These are phyloP conservation scores for Saraca asoca DNA, from an alignment of 331 rosid species.

Conservation along the genomic window DNA sequence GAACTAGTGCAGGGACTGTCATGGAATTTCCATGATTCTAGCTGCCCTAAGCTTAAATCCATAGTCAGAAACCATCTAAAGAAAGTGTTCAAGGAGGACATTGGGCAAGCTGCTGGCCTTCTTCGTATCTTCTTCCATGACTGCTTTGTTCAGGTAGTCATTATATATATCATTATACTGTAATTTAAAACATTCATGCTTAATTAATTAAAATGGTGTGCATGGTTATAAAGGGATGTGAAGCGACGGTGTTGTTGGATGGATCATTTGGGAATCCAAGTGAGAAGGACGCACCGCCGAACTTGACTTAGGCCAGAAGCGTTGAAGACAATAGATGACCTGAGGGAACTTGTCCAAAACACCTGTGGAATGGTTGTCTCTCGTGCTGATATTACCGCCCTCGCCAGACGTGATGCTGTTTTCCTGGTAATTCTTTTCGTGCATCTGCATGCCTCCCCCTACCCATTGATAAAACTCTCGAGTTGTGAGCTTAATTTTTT, in stretches of 20 bases:
- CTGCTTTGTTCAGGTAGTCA: conserved; percentile 42
- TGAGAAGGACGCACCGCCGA: conserved; percentile 60
- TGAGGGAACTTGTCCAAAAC: conserved; percentile 38
- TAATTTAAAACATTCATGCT: no score
- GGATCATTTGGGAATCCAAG: conserved; percentile 39
- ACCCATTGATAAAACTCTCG: no score
- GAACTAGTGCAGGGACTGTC: conserved; percentile 39
- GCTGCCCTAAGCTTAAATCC: conserved; percentile 42
- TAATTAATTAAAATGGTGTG: no score
- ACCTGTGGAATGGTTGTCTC: conserved; percentile 62
- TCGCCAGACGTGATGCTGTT: conserved; percentile 66
- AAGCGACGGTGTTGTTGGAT: conserved; percentile 45
- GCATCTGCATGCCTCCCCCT: no score
- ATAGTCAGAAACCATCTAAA: conserved; percentile 44
- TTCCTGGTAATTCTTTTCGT: conserved; percentile 39
- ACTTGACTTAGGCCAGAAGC: conserved; percentile 48
- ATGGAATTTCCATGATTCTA: conserved; percentile 35
- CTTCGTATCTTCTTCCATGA: conserved; percentile 59
- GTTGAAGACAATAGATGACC: conserved; percentile 53
- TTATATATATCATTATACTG: no score
- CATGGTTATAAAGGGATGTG: conserved; percentile 42
- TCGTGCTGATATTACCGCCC: conserved; percentile 59
- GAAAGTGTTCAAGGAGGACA: conserved; percentile 43
- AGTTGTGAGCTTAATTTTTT: no score
- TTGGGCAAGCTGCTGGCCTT: conserved; percentile 55